Conservation (phyloP, 192 early-diverging fungal genomes). For the Coemansia guatemalensis region DNA sequence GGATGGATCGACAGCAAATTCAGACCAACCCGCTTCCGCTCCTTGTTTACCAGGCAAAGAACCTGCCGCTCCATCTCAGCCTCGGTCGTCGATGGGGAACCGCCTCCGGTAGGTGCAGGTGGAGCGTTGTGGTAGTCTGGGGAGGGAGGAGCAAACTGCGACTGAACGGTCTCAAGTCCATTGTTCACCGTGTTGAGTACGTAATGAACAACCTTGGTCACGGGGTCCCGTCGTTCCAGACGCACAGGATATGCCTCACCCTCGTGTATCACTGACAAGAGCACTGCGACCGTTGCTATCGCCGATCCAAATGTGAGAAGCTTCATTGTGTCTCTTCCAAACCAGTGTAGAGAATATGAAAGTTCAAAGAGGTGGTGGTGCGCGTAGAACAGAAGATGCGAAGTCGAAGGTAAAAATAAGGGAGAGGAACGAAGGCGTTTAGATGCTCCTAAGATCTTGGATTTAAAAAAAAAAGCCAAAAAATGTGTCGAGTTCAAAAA, state of each 20-base stretch:
- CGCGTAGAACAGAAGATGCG: constrained; percentile 1
- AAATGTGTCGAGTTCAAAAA: background rate
- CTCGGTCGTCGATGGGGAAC: background rate
- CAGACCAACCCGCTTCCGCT: constrained; percentile 23
- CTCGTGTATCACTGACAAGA: constrained; percentile 10
- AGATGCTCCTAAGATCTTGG: background rate
- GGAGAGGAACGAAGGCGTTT: constrained; percentile 2
- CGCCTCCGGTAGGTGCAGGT: background rate
- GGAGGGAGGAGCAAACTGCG: background rate
- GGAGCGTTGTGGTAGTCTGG: constrained; percentile 4
- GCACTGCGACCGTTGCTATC: constrained; percentile 17
- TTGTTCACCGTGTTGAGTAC: constrained; percentile 19
- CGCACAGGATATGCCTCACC: constrained; percentile 33
- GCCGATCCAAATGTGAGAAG: constrained; percentile 26
- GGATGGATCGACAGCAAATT: constrained; percentile 29
- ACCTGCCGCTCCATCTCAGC: constrained; percentile 23
- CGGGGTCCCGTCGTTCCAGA: constrained; percentile 46
- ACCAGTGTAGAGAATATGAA: constrained; percentile 6
- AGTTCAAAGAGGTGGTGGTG: background rate
- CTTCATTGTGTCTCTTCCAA: constrained; percentile 29
- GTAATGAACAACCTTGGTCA: constrained; percentile 31
- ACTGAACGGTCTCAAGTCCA: constrained; percentile 4
- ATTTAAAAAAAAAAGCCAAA: background rate
- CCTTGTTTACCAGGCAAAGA: constrained; percentile 52
- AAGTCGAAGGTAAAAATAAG: background rate